Conservation (phyloP, 306 rosid genomes). For the Morella rubra region DNA sequence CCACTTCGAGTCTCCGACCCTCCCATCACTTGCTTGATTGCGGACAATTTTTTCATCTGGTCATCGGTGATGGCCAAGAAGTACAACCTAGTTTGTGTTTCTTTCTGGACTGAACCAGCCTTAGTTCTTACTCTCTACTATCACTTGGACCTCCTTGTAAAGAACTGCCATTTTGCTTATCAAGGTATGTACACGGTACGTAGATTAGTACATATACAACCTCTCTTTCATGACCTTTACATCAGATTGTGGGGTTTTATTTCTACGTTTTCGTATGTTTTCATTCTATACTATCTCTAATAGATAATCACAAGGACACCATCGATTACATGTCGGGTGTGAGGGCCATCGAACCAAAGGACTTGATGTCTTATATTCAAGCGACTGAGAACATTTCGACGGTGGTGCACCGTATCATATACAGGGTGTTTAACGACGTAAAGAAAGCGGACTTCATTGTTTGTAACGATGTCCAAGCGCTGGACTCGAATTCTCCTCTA, state of each 20-base stretch:
- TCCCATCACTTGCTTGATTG: constrained; percentile 41
- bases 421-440: no score
- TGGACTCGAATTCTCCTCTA: no score
- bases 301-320: constrained; percentile 29
- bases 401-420: background rate
- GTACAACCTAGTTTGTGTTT: constrained; percentile 35
- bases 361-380: constrained; percentile 27
- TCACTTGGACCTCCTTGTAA: constrained; percentile 43
- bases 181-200: no score
- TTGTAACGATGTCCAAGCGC: no score
- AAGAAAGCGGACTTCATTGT: no score
- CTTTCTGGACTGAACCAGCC: constrained; percentile 66
- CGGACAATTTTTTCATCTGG: constrained; percentile 64
- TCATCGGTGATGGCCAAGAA: constrained; percentile 44
- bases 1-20: constrained; percentile 12
- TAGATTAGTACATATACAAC: no score
- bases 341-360: constrained; percentile 31
- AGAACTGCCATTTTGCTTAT: constrained; percentile 49
- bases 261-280: no score
- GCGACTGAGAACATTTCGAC: background rate
- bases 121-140: constrained; percentile 51
- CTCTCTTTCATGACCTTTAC: no score
- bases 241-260: no score
- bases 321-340: constrained; percentile 41
- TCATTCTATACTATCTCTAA: no score